A percentile compares a stretch with the other conserved stretches of the same genome.
Conservation (phyloP, 1,139 yeast species). For the Tardiomyces blankii region DNA sequence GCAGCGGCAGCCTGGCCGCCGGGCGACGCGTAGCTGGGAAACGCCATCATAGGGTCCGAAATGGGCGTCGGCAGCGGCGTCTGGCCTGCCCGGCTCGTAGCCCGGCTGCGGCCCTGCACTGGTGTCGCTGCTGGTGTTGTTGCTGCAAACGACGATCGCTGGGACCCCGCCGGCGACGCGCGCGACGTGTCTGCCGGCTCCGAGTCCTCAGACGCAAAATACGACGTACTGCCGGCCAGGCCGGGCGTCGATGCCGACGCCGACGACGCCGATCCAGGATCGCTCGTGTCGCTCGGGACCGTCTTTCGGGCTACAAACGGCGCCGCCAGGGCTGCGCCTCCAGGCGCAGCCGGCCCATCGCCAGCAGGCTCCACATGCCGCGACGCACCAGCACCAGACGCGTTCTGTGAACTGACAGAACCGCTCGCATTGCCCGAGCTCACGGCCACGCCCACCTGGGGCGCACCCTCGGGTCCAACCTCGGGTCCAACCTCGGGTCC, state of each 20-base stretch:
- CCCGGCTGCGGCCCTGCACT: constrained; percentile 10
- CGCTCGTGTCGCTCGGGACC: neutral
- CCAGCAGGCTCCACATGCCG: too few species aligned
- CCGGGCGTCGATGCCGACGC: constrained; percentile 1
- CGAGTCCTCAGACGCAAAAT: constrained; percentile 1
- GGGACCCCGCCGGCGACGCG: neutral
- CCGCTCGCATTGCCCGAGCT: too few species aligned
- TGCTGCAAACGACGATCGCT: neutral
- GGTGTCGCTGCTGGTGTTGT: neutral
- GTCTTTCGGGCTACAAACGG: neutral
- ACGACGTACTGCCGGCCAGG: too few species aligned
- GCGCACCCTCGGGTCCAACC: constrained; percentile 6
- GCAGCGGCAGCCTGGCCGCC: neutral
- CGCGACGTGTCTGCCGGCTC: constrained; percentile 4
- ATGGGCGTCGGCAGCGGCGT: constrained; percentile 7
- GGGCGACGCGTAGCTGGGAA: neutral
- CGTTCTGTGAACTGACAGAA: too few species aligned
- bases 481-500: constrained; percentile 4
- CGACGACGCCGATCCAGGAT: constrained; percentile 4
- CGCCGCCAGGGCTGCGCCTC: constrained; percentile 5
- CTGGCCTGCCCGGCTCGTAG: constrained; percentile 17
- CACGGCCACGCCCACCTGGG: neutral
- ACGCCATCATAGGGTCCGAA: constrained; percentile 2
- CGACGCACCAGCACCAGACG: too few species aligned
- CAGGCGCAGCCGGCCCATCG: too few species aligned